Percentiles rank a stretch among this genome's conserved stretches.
phyloP scores from a whole-genome alignment of 2,329 filamentous ascomycete genomes.

The Calonectria hawksworthii region DNA sequence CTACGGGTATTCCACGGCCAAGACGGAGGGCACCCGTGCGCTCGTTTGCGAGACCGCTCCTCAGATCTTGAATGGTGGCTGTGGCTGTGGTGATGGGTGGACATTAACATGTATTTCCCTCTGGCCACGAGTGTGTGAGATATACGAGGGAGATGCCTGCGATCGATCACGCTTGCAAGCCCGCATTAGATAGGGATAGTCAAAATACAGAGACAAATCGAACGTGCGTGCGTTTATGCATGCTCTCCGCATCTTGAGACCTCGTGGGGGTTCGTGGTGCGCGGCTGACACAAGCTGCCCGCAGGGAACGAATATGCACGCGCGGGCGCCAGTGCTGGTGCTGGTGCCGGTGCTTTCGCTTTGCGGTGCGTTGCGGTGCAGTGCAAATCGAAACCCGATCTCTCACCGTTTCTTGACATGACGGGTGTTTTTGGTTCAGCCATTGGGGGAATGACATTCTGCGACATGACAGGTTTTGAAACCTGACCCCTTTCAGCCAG shows the following conservation, averaged over 20 bases:
- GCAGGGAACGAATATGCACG: not conserved
- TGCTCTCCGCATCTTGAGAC: conserved; percentile 11
- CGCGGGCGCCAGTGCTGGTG: not conserved
- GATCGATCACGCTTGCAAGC: not conserved
- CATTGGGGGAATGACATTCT: conserved; percentile 13
- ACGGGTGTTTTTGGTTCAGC: not conserved
- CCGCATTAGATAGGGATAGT: not conserved
- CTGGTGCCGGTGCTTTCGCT: too few species aligned
- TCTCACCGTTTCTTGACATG: conserved; percentile 16
- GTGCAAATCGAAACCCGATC: conserved; percentile 19
- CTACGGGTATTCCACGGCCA: conserved; percentile 20
- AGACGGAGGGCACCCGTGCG: conserved; percentile 11
- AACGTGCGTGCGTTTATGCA: not conserved
- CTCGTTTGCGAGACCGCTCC: conserved; percentile 11
- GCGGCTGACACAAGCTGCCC: not conserved
- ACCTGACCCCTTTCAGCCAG: not conserved
- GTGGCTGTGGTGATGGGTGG: conserved; percentile 4
- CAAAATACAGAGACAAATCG: not conserved
- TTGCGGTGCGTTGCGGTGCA: not conserved
- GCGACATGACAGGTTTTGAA: conserved; percentile 18
- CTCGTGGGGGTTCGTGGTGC: conserved; percentile 13
- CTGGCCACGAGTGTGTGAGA: not conserved
- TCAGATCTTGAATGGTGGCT: conserved; percentile 6
- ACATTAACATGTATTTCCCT: not conserved
- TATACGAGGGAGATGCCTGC: not conserved